Percentiles rank a stretch among this genome's conserved stretches.
phyloP scores from a whole-genome alignment of 1,139 yeast genomes.

The Pneumocystis oryctolagi region DNA sequence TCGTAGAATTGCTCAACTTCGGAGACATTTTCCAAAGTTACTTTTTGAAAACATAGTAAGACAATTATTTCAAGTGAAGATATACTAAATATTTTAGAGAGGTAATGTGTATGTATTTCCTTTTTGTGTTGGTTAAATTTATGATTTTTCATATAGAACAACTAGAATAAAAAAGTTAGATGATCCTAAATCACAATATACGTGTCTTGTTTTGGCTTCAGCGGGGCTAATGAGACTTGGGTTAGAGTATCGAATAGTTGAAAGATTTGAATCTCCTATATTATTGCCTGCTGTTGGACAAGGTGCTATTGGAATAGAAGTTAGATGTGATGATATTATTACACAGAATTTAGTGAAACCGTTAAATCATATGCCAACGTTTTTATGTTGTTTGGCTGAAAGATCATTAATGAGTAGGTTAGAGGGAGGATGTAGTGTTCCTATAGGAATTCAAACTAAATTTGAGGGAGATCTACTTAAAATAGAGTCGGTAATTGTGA shows the following conservation, averaged over 20 bases:
- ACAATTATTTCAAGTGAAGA: background rate
- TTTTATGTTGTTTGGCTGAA: constrained; percentile 78
- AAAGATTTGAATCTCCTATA: constrained; percentile 53
- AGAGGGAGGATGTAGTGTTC: constrained; percentile 97
- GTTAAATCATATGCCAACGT: constrained; percentile 53
- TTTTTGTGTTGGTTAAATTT: background rate
- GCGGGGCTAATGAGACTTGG: constrained; percentile 77
- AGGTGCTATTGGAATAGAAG: constrained; percentile 90
- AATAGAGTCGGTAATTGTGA: constrained; percentile 53
- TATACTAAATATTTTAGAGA: constrained; percentile 25
- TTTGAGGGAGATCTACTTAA: constrained; percentile 35
- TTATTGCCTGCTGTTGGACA: constrained; percentile 97
- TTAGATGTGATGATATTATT: constrained; percentile 50
- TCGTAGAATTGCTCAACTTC: constrained; percentile 71
- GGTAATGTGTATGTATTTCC: constrained; percentile 42
- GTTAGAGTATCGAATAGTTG: constrained; percentile 51
- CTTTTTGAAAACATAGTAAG: constrained; percentile 47
- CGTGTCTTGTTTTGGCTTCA: constrained; percentile 75
- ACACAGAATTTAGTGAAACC: constrained; percentile 42
- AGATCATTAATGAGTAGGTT: constrained; percentile 71
- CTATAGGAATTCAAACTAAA: constrained; percentile 73
- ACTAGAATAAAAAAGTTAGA: background rate
- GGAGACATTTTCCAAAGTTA: constrained; percentile 42
- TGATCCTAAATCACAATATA: constrained; percentile 40
- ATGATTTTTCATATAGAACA: background rate